Conservation (phyloP, 2,329 filamentous ascomycete genomes). For the Pseudogymnoascus sp. region DNA sequence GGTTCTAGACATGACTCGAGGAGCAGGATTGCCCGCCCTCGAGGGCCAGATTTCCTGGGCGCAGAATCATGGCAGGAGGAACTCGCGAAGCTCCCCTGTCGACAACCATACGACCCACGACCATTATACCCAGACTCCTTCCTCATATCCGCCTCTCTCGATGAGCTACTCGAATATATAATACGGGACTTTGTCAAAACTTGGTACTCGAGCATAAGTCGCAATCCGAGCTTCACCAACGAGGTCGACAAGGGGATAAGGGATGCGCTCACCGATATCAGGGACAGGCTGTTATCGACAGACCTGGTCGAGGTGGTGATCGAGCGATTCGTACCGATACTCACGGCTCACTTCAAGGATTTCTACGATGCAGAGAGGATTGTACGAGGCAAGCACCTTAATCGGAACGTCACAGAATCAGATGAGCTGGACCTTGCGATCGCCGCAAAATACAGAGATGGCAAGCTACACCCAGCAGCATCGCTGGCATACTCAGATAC, state of each 20-base stretch:
- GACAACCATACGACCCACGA: constrained; percentile 58
- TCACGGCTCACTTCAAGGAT: constrained; percentile 82
- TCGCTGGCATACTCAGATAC: constrained; percentile 76
- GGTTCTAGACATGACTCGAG: constrained; percentile 36
- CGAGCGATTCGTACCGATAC: constrained; percentile 73
- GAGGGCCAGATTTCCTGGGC: constrained; percentile 52
- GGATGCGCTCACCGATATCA: constrained; percentile 60
- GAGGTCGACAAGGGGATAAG: constrained; percentile 79
- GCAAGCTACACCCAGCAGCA: constrained; percentile 79
- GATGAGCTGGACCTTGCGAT: constrained; percentile 94
- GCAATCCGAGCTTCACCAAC: constrained; percentile 70
- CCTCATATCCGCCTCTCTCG: constrained; percentile 70
- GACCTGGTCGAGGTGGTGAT: constrained; percentile 81
- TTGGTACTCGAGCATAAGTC: constrained; percentile 86
- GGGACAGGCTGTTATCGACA: constrained; percentile 63
- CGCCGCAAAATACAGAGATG: constrained; percentile 85
- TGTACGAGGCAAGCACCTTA: constrained; percentile 80
- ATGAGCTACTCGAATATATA: constrained; percentile 68
- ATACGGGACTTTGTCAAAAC: constrained; percentile 76
- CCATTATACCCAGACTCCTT: constrained; percentile 70
- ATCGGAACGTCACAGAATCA: constrained; percentile 85
- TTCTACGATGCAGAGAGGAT: constrained; percentile 84
- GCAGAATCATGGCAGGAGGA: constrained; percentile 62
- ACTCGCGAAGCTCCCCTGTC: constrained; percentile 55
- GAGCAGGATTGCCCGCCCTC: constrained; percentile 35